These are phyloP conservation scores for Hemisphaericaspora nanyangensis DNA, from an alignment of 805 yeast species.

Conservation along the genomic window DNA sequence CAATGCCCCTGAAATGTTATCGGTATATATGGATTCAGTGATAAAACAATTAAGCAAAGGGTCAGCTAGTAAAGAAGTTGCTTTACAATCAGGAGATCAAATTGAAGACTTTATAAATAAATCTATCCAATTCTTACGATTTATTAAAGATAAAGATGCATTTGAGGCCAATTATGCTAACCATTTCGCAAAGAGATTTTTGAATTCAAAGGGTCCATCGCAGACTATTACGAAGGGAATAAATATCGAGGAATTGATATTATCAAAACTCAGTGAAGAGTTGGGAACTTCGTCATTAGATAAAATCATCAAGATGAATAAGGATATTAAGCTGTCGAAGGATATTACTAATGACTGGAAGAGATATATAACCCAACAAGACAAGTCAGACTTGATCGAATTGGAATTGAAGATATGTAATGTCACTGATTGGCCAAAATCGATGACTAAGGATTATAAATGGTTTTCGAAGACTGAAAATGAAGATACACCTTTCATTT, in stretches of 20 bases:
- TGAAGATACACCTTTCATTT: slow-evolving; percentile 22
- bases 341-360: slow-evolving; percentile 40
- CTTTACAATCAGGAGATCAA: slow-evolving; percentile 14
- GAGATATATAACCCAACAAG: slow-evolving; percentile 11
- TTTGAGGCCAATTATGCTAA: slow-evolving; percentile 83
- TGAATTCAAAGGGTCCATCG: slow-evolving; percentile 30
- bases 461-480: slow-evolving; percentile 22
- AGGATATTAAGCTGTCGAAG: slow-evolving; percentile 58
- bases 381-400: slow-evolving; percentile 19
- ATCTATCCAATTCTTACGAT: slow-evolving; percentile 60
- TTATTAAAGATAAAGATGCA: slow-evolving; percentile 75
- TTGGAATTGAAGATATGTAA: slow-evolving; percentile 42
- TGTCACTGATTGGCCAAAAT: slow-evolving; percentile 43
- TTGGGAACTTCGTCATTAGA: slow-evolving; percentile 77
- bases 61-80: slow-evolving; percentile 7
- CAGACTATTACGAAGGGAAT: slow-evolving; percentile 22
- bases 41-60: slow-evolving; percentile 34
- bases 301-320: slow-evolving; percentile 81
- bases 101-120: slow-evolving; percentile 43
- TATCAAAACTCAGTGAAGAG: slow-evolving; percentile 66
- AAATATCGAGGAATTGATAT: slow-evolving; percentile 67
- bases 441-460: slow-evolving; percentile 42
- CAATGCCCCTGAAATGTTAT: slow-evolving; percentile 37
- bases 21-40: slow-evolving; percentile 37
- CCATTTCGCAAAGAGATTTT: slow-evolving; percentile 77